Evolutionary conservation across 768 basidiomycete species (phyloP), one percentile per base, ranked within the genome.

Genomic region (Leucosporidium scottii): DNA sequence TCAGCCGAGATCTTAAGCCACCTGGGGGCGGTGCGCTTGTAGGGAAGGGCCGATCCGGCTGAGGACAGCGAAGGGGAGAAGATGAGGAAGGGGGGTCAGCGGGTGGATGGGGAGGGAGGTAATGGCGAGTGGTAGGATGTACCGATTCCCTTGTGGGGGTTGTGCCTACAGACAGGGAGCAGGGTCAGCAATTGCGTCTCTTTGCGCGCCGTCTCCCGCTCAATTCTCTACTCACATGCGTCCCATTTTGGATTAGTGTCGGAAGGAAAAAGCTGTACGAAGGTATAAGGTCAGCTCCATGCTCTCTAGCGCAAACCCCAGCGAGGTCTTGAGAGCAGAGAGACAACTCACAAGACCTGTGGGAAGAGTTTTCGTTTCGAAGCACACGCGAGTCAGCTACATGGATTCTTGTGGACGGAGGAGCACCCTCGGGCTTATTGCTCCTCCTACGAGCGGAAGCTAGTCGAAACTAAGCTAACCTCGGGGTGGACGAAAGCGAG

Each of bases 91-190:
- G 51, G 57, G 62, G 30, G 47, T 48, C 27, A 50, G 36, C 48
- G 56, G 36, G 63, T 25, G 59, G 48, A 3, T 10, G 8, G 44
- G 30, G 34, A 10, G 57, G 28, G 31, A 25, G 61, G 30, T 1
- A 21, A 54, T 31, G 18, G 47, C 51, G 51, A 10, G 55, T n/a
- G 5, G 36, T 13, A 36, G 57, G 51, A 66, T 86, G 76, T 81
- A 91, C 89, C 90, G 84, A 98, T 96, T 85, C 93, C 94, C 91
- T 98, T 98, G 82, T 92, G 92, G 82, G 93, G 92, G 86, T 93
- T 93, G 86, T 98, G 94, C 91, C 96, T 93, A 79, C 93, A 25
- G 50, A n/a, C 1, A n/a, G 50, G n/a, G 17, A 51, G 39, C 39
- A 15, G 13, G 39, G 39, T 44, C 39, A 44, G 39, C 39, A 44